Base-by-base conservation (phyloP, 345 rosid genomes). In the Eucalyptus grandis region DNA sequence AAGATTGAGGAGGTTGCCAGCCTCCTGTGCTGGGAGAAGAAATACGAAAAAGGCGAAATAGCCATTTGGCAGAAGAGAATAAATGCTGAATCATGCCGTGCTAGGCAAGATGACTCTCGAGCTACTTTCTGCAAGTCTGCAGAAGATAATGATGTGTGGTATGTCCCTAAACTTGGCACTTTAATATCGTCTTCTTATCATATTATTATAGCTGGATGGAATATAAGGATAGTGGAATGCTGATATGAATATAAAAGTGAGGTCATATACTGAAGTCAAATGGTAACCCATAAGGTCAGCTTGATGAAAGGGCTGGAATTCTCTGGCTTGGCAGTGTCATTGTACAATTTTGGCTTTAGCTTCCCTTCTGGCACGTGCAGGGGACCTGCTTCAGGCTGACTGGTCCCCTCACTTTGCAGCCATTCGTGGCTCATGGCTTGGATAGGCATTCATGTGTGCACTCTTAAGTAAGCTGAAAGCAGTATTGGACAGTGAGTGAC, bases 11-110 rank as follows among this genome's bases (percentile, higher is more conserved):
- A 96, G 91, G 88, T 83, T 86, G 99, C 99, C 34, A 95, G 94
- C 86, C 98, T 95, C 87, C 98, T 98, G 86, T 98, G 99, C 92
- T 98, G 99, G 99, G 98, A 97, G 87, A 98, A 98, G 94, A 97
- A 94, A 91, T 95, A 92, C 49, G 98, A 98, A 91, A 94, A 95
- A 86, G 99, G 99, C 14, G 99, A 98, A 92, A 96, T 95, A 87
- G 99, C 99, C 58, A 92, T 98, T 89, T 98, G 99, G 99, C 98
- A 95, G 91, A 98, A 98, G 95, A 96, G 94, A 91, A 83, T 94
- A 89, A 95, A 95, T 58, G 95, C 93, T 44, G 91, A 92, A 5
- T 92, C 97, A 7, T 98, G 99, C 87, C 95, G 91, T 65, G 88
- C 90, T 49, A 92, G 94, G 90, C 93, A 91, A 91, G 98, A 96